These are phyloP conservation scores for Tylopilus subfusipes DNA, from an alignment of 768 basidiomycete genomes.

Conservation along the genomic window DNA sequence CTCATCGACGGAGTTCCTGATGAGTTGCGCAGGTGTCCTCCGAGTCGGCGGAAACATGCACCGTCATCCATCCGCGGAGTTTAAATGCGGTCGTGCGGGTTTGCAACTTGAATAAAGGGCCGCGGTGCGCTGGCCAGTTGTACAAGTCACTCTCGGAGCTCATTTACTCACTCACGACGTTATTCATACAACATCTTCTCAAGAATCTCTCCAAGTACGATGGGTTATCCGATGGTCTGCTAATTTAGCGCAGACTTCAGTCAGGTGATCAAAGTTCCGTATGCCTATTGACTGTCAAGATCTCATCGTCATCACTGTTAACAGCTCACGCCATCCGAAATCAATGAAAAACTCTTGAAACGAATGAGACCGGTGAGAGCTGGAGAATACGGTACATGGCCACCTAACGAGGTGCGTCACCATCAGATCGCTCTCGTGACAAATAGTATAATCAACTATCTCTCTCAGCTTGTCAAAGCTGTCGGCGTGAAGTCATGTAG, in stretches of 20 bases:
- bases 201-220: constrained; percentile 76
- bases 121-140: no score
- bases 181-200: constrained; percentile 62
- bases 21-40: no score
- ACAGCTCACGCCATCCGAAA: constrained; percentile 80
- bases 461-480: constrained; percentile 75
- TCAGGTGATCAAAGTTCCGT: constrained; percentile 98
- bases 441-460: background rate
- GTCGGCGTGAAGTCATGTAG: constrained; percentile 84
- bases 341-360: constrained; percentile 83
- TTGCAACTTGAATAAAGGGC: no score
- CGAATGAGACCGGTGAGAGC: constrained; percentile 93
- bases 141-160: no score
- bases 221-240: constrained; percentile 81
- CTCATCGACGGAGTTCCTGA: no score
- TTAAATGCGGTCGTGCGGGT: no score
- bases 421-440: background rate
- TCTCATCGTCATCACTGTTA: constrained; percentile 88
- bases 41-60: no score
- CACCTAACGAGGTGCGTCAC: constrained; percentile 75
- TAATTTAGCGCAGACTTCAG: constrained; percentile 90
- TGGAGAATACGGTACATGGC: constrained; percentile 99
- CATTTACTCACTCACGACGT: constrained; percentile 14
- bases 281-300: constrained; percentile 90
- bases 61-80: no score